A percentile compares a stretch with the other conserved stretches of the same genome.
Evolutionary conservation across 1,139 yeast species (phyloP).

Genomic region (Diutina sp.): DNA sequence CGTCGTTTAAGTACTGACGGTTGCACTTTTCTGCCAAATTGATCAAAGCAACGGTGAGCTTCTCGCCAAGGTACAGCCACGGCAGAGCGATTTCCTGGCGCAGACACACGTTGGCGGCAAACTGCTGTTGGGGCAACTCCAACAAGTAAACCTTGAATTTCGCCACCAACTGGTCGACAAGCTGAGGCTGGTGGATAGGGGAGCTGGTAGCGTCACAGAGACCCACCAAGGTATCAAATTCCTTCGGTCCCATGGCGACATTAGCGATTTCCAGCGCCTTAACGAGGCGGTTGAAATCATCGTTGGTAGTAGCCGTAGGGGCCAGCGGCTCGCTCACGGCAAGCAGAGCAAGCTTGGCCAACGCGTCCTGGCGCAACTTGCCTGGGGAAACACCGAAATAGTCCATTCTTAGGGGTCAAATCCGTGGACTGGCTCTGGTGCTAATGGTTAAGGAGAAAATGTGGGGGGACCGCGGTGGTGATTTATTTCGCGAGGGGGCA

Average conservation of each 20-base stretch:
- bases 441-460: not conserved
- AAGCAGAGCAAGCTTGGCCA: not conserved
- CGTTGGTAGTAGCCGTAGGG: not conserved
- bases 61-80: conserved; percentile 24
- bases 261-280: conserved; percentile 8
- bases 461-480: not conserved
- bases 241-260: conserved; percentile 38
- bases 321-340: not conserved
- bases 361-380: not conserved
- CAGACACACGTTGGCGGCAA: conserved; percentile 13
- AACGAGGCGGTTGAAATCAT: not conserved
- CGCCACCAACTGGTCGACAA: conserved; percentile 29
- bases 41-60: conserved; percentile 23
- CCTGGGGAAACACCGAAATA: not conserved
- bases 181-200: conserved; percentile 11
- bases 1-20: conserved; percentile 13
- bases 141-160: conserved; percentile 47
- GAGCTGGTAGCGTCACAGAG: conserved; percentile 39
- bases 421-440: not conserved
- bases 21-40: conserved; percentile 24
- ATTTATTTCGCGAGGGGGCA: not conserved
- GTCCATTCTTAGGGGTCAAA: not conserved
- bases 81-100: conserved; percentile 18
- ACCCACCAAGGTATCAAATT: conserved; percentile 62
- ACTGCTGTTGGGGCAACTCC: conserved; percentile 43